Conservation (phyloP, 345 rosid genomes). For the Linum tenue region DNA sequence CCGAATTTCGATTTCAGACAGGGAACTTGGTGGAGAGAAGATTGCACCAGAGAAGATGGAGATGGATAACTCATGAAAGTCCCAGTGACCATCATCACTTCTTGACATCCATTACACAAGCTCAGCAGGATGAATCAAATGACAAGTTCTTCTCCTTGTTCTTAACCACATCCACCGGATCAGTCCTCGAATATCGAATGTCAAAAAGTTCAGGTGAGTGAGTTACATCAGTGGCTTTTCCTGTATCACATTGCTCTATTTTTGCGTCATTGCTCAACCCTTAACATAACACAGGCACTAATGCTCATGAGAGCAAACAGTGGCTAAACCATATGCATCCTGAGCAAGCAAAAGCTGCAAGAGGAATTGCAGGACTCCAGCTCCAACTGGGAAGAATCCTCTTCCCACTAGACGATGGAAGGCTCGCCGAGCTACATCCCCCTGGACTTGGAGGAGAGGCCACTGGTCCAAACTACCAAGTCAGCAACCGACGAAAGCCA, state of each 20-base stretch:
- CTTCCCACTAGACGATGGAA: conserved; percentile 58
- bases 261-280: not conserved
- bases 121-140: conserved; percentile 36
- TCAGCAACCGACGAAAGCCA: conserved; percentile 31
- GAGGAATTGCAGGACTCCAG: conserved; percentile 42
- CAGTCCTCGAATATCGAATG: conserved; percentile 36
- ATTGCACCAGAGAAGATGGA: conserved; percentile 51
- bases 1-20: conserved; percentile 19
- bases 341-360: conserved; percentile 37
- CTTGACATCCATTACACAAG: conserved; percentile 43
- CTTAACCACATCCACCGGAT: conserved; percentile 44
- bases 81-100: conserved; percentile 27
- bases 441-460: conserved; percentile 53
- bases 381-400: conserved; percentile 47
- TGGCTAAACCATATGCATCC: conserved; percentile 58
- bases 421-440: conserved; percentile 54
- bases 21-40: conserved; percentile 51
- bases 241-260: no score
- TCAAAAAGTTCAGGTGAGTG: conserved; percentile 39
- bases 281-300: conserved; percentile 27
- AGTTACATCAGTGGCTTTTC: not conserved
- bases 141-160: conserved; percentile 36
- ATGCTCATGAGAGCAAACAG: conserved; percentile 17
- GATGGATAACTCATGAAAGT: conserved; percentile 57
- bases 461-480: conserved; percentile 37